phyloP scores from a whole-genome alignment of 2,329 filamentous ascomycete species.

The Myotisia sp. region DNA sequence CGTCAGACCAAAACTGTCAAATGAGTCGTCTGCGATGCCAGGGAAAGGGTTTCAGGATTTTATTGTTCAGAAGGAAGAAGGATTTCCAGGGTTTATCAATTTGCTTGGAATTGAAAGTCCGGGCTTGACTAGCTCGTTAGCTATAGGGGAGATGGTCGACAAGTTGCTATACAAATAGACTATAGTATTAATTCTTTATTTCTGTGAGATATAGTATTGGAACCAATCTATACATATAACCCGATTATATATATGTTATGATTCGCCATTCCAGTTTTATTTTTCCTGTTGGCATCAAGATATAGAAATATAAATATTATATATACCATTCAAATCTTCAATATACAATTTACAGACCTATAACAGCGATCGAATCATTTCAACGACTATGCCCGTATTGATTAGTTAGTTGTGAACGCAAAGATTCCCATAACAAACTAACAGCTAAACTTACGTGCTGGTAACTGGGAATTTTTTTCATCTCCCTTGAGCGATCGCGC shows the following conservation, averaged over 20 bases:
- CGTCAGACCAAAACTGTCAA: conserved; percentile 70
- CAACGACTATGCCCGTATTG: background rate
- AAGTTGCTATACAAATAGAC: conserved; percentile 10
- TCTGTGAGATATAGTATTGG: no score
- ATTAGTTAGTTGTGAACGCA: background rate
- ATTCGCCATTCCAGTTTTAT: no score
- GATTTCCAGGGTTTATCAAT: conserved; percentile 72
- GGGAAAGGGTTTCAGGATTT: conserved; percentile 68
- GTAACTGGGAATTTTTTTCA: conserved; percentile 7
- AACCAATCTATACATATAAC: no score
- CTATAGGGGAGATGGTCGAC: conserved; percentile 24
- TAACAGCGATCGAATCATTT: conserved; percentile 1
- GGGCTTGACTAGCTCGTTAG: conserved; percentile 72
- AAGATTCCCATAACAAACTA: no score
- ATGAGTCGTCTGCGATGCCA: conserved; percentile 41
- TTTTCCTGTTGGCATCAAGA: no score
- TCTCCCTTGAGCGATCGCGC: conserved; percentile 7
- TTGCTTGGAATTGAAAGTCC: conserved; percentile 87
- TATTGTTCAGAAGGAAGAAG: conserved; percentile 60
- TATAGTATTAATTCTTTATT: no score
- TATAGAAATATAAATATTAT: background rate
- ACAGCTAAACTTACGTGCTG: conserved; percentile 6
- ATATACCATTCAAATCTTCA: background rate
- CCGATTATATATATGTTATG: no score
- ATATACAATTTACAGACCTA: no score